Evolutionary conservation across 805 yeast genomes (phyloP).

Genomic region (Wickerhamomyces hampshirensis): DNA sequence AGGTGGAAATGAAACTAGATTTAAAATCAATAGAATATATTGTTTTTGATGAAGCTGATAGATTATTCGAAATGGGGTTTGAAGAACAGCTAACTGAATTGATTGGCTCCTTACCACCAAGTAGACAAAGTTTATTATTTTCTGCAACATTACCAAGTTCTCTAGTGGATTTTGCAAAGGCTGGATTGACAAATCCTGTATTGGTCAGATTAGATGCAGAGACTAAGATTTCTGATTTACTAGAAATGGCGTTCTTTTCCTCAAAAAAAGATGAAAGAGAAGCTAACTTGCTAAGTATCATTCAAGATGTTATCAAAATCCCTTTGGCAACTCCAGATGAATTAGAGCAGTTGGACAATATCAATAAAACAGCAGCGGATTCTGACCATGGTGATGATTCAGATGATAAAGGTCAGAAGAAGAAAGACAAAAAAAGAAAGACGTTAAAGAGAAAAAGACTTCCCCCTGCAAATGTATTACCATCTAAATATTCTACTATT

Average conservation of each 20-base stretch:
- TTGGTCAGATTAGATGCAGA: slow-evolving; percentile 92
- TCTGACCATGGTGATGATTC: slow-evolving; percentile 49
- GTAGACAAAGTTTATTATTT: slow-evolving; percentile 83
- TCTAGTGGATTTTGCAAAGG: slow-evolving; percentile 94
- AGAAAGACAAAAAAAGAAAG: slow-evolving; percentile 29
- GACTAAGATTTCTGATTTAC: slow-evolving; percentile 79
- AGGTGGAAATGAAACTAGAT: slow-evolving; percentile 91
- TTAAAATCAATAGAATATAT: slow-evolving; percentile 80
- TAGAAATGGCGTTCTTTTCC: slow-evolving; percentile 84
- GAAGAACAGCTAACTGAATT: slow-evolving; percentile 90
- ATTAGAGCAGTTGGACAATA: slow-evolving; percentile 43
- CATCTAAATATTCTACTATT: slow-evolving; percentile 83
- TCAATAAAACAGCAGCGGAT: slow-evolving; percentile 39
- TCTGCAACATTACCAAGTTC: slow-evolving; percentile 94
- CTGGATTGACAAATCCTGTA: slow-evolving; percentile 90
- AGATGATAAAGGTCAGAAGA: slow-evolving; percentile 28
- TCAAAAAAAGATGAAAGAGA: slow-evolving; percentile 85
- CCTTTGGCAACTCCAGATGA: slow-evolving; percentile 77
- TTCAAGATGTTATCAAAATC: slow-evolving; percentile 80
- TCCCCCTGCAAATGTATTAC: slow-evolving; percentile 79
- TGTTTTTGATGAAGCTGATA: slow-evolving; percentile 96
- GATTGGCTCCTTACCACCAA: slow-evolving; percentile 73
- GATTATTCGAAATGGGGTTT: slow-evolving; percentile 94
- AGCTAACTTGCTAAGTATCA: slow-evolving; percentile 69
- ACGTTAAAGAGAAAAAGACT: slow-evolving; percentile 48